Base-by-base conservation (phyloP, 495 filamentous ascomycete species). In the Trichoderma orchidacearum region DNA sequence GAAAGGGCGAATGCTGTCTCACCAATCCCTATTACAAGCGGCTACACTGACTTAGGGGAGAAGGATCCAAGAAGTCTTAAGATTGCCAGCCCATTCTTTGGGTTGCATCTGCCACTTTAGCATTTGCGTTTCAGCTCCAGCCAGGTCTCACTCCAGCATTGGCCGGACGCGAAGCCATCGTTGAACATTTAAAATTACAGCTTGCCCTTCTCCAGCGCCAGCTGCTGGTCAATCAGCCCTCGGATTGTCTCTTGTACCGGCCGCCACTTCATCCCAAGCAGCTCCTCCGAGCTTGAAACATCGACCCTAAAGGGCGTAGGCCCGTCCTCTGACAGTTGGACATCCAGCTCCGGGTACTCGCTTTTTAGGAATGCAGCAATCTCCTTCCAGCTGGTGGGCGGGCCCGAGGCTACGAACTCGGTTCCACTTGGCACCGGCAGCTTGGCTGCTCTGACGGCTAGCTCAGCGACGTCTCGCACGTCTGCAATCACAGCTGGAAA, bases 381-480 rank as follows among this genome's bases (percentile, higher is more conserved):
- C 7, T 72, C 66, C 1, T 60, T 59, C 63, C 62, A 72, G 1
- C 55, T 59, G 1, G 58, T 59, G 13, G 57, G 51, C 6, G 59
- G 54, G 8, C 63, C 68, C 0, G 45, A 54, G 12, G 73, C 48
- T 21, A 75, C 34, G 38, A 65, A 67, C 53, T 62, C 68, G 12
- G 64, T 63, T 15, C 61, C 67, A 51, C 61, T 59, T 1, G 29
- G 7, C 13, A 69, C 57, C 1, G 61, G 56, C 8, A 62, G 53
- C 31, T 68, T 59, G 12, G 74, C 29, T 0, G 65, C 62, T 53
- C 61, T 67, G 54, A 76, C 41, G 29, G 70, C 66, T 1, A 64
- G 68, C 9, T 67, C 63, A 12, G 69, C 69, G 1, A 75, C 70
- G 58, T 76, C 72, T n/a, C 64, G 60, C 25, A 75, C 59, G 56